phyloP scores from a whole-genome alignment of 768 basidiomycete genomes.

The Lentinula detonsa region DNA sequence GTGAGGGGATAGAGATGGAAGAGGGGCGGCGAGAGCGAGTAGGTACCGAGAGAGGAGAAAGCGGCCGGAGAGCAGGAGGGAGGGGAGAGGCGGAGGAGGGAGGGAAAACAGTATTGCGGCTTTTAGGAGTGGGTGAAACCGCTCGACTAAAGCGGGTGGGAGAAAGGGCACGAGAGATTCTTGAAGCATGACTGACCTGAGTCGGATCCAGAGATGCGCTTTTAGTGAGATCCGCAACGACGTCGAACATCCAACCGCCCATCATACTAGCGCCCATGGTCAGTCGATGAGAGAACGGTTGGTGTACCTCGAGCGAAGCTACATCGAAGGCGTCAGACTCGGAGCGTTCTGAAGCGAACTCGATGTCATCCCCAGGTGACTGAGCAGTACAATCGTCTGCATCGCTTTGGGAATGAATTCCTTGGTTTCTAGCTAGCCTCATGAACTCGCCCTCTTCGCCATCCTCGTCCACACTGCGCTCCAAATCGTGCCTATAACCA shows the following conservation, averaged over 20 bases:
- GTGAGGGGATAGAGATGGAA: neutral
- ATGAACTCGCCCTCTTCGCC: constrained; percentile 58
- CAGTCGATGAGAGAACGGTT: constrained; percentile 10
- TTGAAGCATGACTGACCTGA: neutral
- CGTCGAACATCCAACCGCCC: constrained; percentile 86
- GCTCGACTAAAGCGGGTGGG: neutral
- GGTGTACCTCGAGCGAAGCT: neutral
- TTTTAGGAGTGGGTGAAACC: neutral
- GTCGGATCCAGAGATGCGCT: constrained; percentile 8
- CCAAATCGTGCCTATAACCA: constrained; percentile 80
- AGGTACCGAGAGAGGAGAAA: neutral
- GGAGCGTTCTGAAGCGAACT: neutral
- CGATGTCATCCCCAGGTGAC: neutral
- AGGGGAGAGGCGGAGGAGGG: neutral
- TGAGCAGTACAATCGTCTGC: constrained; percentile 14
- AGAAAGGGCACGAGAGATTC: neutral
- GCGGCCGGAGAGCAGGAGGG: too few species aligned
- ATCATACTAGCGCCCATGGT: constrained; percentile 51
- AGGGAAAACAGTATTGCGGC: neutral
- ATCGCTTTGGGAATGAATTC: constrained; percentile 39
- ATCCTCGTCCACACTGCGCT: constrained; percentile 27
- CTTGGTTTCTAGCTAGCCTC: constrained; percentile 57
- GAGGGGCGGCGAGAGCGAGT: neutral
- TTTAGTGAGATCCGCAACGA: constrained; percentile 57
- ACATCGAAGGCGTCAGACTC: neutral